Conservation (phyloP, 2,329 filamentous ascomycete genomes). For the Mariannaea sp. region DNA sequence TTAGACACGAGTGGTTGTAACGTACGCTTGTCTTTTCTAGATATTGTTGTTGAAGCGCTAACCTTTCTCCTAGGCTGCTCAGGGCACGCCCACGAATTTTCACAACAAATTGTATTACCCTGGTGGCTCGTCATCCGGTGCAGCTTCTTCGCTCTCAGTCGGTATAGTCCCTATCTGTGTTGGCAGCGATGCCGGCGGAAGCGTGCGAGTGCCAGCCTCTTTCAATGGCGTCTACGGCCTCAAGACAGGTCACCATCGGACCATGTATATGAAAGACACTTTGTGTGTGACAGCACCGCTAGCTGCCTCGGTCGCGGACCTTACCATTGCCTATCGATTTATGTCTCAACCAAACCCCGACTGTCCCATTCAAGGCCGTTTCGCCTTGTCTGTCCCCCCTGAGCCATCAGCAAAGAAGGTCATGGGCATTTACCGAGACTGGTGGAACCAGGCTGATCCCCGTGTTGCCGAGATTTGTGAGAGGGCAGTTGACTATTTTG, state of each 20-base stretch:
- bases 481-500: constrained; percentile 62
- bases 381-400: constrained; percentile 61
- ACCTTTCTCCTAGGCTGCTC: constrained; percentile 58
- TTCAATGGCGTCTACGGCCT: constrained; percentile 84
- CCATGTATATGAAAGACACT: constrained; percentile 59
- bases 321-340: constrained; percentile 80
- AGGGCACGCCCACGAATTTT: constrained; percentile 78
- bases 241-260: constrained; percentile 76
- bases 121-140: constrained; percentile 80
- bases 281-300: constrained; percentile 74
- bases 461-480: constrained; percentile 67
- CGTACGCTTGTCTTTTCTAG: constrained; percentile 39
- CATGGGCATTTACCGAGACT: constrained; percentile 71
- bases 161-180: constrained; percentile 77
- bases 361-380: constrained; percentile 63
- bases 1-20: constrained; percentile 84
- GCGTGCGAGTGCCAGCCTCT: constrained; percentile 71
- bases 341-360: constrained; percentile 74
- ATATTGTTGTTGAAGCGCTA: constrained; percentile 32
- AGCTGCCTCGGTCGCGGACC: constrained; percentile 74
- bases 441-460: constrained; percentile 58
- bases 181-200: constrained; percentile 78
- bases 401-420: constrained; percentile 55
- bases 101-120: constrained; percentile 78
- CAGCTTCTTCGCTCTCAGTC: constrained; percentile 69